Conservation (phyloP, 306 rosid species). For the Inga leiocalycina region DNA sequence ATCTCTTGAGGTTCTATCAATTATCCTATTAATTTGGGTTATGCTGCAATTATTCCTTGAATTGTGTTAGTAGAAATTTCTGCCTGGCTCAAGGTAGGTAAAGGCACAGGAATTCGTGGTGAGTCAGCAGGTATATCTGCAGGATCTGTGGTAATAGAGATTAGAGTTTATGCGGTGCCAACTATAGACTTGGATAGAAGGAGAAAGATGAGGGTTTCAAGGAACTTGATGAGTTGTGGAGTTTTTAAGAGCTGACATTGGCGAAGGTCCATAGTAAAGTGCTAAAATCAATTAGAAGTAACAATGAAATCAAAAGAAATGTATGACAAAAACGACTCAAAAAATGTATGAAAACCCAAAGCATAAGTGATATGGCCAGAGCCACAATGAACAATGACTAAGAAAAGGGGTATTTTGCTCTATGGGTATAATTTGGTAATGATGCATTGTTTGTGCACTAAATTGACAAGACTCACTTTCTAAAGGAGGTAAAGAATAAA, state of each 20-base stretch:
- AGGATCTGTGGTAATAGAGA: not conserved
- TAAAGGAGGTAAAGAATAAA: not conserved
- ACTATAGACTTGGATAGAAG: not conserved
- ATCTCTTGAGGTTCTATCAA: not conserved
- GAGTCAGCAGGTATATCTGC: not conserved
- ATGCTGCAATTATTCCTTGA: not conserved
- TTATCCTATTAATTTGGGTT: constrained; percentile 20
- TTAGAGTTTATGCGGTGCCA: not conserved
- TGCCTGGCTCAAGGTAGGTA: not conserved
- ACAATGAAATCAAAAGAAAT: not conserved
- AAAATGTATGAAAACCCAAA: not conserved
- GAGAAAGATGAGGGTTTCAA: not conserved
- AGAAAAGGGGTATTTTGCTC: not conserved
- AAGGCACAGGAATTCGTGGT: not conserved
- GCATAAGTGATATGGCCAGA: not conserved
- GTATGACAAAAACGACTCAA: not conserved
- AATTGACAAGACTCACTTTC: not conserved
- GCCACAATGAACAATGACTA: not conserved
- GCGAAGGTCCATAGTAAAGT: not conserved
- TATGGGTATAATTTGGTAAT: not conserved
- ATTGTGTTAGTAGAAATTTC: not conserved
- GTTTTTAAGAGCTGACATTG: not conserved
- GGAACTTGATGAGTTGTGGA: not conserved
- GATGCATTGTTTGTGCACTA: not conserved
- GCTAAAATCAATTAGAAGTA: not conserved